Percentiles rank a stretch among this genome's conserved stretches.
Conservation (phyloP, 2,329 filamentous ascomycete species). For the Aspergillus awamori region DNA sequence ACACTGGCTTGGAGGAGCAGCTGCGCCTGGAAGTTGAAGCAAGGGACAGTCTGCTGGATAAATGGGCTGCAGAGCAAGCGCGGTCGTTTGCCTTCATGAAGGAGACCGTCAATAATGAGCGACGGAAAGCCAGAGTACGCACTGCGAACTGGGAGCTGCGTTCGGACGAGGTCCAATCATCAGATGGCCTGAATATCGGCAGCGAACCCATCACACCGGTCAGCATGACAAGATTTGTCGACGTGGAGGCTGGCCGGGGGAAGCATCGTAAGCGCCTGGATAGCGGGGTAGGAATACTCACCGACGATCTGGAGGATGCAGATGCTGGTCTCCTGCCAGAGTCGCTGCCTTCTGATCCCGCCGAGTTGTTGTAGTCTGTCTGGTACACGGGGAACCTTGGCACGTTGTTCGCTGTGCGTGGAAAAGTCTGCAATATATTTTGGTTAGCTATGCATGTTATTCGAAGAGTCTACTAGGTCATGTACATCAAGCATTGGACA, state of each 20-base stretch:
- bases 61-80: constrained; percentile 38
- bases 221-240: constrained; percentile 45
- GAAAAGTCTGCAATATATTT: neutral
- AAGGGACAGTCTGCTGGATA: constrained; percentile 37
- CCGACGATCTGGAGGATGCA: constrained; percentile 38
- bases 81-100: constrained; percentile 38
- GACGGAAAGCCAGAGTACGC: constrained; percentile 44
- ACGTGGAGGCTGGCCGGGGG: constrained; percentile 45
- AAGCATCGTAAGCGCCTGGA: constrained; percentile 44
- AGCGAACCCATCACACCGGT: constrained; percentile 50
- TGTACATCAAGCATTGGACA: neutral
- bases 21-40: constrained; percentile 42
- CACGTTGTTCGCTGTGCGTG: neutral
- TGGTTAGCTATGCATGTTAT: neutral
- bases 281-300: constrained; percentile 44
- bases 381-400: neutral
- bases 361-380: constrained; percentile 25
- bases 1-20: constrained; percentile 41
- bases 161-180: constrained; percentile 41
- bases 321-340: constrained; percentile 23
- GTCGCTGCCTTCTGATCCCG: constrained; percentile 30
- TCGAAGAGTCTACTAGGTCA: neutral
- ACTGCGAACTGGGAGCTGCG: constrained; percentile 45
- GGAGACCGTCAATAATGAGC: constrained; percentile 42
- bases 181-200: constrained; percentile 30